These are phyloP conservation scores for Scutellaria baicalensis DNA, from an alignment of 257 asterid genomes.

Conservation along the genomic window DNA sequence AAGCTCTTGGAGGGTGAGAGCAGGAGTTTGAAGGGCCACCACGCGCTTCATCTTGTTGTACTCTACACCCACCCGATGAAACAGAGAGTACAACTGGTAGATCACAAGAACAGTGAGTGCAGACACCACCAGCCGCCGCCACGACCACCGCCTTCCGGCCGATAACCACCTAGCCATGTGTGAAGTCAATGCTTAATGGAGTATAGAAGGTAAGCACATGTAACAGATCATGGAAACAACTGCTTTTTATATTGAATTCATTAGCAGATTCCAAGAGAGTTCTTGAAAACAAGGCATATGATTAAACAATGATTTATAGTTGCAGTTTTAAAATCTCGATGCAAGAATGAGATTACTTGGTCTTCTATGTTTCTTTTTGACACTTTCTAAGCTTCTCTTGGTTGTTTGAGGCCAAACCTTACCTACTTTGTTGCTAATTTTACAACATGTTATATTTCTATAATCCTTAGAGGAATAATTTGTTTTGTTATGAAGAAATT, in stretches of 20 bases:
- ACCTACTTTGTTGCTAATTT: too few relatives aligned
- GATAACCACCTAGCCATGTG: constrained; percentile 27
- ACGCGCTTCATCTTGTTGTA: not conserved
- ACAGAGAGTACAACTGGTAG: constrained; percentile 21
- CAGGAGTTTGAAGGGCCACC: constrained; percentile 19
- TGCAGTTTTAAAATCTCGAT: constrained; percentile 18
- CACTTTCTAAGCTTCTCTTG: not conserved
- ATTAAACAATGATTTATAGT: constrained; percentile 12
- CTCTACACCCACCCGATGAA: not conserved
- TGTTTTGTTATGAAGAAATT: not conserved
- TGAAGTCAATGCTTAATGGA: not conserved
- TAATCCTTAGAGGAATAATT: too few relatives aligned
- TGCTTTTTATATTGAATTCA: not conserved
- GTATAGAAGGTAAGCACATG: not conserved
- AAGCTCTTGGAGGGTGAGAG: constrained; percentile 19
- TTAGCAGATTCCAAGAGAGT: constrained; percentile 4
- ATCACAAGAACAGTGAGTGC: constrained; percentile 18
- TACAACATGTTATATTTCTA: too few relatives aligned
- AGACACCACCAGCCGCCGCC: constrained; percentile 26
- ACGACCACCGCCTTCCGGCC: constrained; percentile 17
- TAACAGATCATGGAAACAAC: not conserved
- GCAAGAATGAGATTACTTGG: constrained; percentile 7
- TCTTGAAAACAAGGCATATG: constrained; percentile 2
- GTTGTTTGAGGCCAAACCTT: too few relatives aligned
- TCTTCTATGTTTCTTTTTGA: not conserved